These are phyloP conservation scores for Aeminium ludgeri DNA, from an alignment of 495 filamentous ascomycete species.

Conservation along the genomic window DNA sequence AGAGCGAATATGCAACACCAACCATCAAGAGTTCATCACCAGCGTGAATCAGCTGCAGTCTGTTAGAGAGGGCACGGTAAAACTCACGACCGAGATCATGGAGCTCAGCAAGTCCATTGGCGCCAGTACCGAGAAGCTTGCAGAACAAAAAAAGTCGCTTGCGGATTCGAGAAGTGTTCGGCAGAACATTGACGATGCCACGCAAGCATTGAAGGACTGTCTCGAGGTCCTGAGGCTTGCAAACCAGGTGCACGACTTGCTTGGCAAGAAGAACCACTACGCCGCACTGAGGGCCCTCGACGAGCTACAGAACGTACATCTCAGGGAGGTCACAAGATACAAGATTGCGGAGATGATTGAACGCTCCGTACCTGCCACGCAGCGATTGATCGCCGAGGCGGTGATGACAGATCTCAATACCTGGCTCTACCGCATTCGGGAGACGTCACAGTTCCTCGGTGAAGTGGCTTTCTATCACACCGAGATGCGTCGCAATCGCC, in stretches of 20 bases:
- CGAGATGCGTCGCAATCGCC: slow-evolving; percentile 64
- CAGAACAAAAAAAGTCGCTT: slow-evolving; percentile 81
- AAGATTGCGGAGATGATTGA: slow-evolving; percentile 94
- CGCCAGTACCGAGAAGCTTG: slow-evolving; percentile 82
- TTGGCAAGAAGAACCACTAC: slow-evolving; percentile 87
- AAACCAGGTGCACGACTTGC: slow-evolving; percentile 84
- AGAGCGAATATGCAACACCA: slow-evolving; percentile 82
- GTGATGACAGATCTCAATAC: slow-evolving; percentile 96
- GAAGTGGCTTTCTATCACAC: slow-evolving; percentile 97
- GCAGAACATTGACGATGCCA: slow-evolving; percentile 95
- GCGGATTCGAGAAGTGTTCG: slow-evolving; percentile 80
- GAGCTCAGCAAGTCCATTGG: slow-evolving; percentile 88
- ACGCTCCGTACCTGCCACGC: slow-evolving; percentile 80
- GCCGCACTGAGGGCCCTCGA: slow-evolving; percentile 83
- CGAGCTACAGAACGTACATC: slow-evolving; percentile 88
- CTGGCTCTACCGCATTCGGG: slow-evolving; percentile 91
- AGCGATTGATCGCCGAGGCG: slow-evolving; percentile 81
- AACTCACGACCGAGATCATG: slow-evolving; percentile 78
- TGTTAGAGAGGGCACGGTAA: slow-evolving; percentile 74
- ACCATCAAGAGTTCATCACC: slow-evolving; percentile 88
- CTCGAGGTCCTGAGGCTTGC: slow-evolving; percentile 81
- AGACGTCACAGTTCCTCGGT: slow-evolving; percentile 85
- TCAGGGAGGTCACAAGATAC: slow-evolving; percentile 82
- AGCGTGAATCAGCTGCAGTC: slow-evolving; percentile 85
- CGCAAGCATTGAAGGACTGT: slow-evolving; percentile 72